Conservation (phyloP, 2,329 filamentous ascomycete genomes). For the Nemania sp. region DNA sequence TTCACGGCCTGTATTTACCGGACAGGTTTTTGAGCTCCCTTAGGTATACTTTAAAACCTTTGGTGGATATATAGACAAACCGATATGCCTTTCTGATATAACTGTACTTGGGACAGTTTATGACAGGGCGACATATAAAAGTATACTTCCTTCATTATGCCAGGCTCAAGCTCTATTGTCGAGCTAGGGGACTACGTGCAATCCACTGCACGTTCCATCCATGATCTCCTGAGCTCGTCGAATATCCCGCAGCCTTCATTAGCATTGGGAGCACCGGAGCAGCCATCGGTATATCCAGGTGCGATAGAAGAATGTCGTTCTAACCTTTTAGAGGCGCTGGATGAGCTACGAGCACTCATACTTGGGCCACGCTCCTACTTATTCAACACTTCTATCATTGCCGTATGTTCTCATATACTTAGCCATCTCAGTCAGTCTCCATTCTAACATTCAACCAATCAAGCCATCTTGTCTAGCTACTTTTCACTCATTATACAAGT, state of each 20-base stretch:
- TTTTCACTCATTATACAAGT: neutral
- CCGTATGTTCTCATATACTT: neutral
- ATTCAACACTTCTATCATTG: neutral
- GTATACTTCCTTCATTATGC: neutral
- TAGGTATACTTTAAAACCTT: no score
- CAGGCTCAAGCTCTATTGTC: neutral
- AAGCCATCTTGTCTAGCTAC: neutral
- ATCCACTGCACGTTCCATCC: neutral
- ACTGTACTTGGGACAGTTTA: neutral
- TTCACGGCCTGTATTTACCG: no score
- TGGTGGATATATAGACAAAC: neutral
- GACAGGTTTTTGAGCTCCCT: no score
- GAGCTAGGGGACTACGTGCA: neutral
- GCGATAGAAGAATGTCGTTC: neutral
- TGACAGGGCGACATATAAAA: neutral
- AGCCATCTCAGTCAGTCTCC: neutral
- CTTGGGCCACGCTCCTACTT: neutral
- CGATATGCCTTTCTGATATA: neutral
- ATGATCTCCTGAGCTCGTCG: neutral
- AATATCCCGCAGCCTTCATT: neutral
- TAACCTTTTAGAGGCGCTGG: neutral
- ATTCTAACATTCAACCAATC: neutral
- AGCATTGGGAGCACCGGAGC: neutral
- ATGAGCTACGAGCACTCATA: neutral
- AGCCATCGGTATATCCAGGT: neutral